These are phyloP conservation scores for Globomyces pollinis-pini DNA, from an alignment of 192 early-diverging fungal species.

Conservation along the genomic window DNA sequence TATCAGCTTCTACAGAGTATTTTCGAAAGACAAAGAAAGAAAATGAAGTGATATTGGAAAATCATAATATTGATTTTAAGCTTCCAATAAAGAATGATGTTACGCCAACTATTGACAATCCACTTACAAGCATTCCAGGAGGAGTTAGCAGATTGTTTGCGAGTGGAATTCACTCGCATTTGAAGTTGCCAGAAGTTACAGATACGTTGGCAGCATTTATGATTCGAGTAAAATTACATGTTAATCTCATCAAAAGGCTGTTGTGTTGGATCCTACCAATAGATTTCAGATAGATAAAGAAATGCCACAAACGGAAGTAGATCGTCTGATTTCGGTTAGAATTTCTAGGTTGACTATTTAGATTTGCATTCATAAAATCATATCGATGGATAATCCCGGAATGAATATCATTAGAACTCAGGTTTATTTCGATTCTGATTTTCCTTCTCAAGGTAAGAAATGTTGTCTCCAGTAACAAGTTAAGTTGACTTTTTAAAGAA, in stretches of 20 bases:
- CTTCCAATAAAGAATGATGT: too few species aligned
- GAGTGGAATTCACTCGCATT: slow-evolving; percentile 20
- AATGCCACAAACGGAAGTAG: slow-evolving; percentile 44
- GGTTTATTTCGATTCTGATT: slow-evolving; percentile 58
- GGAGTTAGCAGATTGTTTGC: slow-evolving; percentile 20
- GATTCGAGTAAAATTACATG: too few species aligned
- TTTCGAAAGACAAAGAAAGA: too few species aligned
- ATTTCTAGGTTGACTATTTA: slow-evolving; percentile 7
- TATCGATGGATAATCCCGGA: slow-evolving; percentile 21
- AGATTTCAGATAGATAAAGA: slow-evolving; percentile 45
- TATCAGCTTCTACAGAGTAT: too few species aligned
- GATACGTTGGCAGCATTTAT: slow-evolving; percentile 58
- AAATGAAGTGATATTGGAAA: too few species aligned
- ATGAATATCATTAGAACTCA: slow-evolving; percentile 51
- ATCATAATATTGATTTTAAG: too few species aligned
- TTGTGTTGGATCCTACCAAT: slow-evolving; percentile 47
- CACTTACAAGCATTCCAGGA: too few species aligned
- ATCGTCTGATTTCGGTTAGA: slow-evolving; percentile 41
- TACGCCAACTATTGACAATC: too few species aligned
- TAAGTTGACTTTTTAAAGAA: slow-evolving; percentile 48
- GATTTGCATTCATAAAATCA: slow-evolving; percentile 43
- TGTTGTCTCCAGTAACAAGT: slow-evolving; percentile 21
- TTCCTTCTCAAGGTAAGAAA: slow-evolving; percentile 53
- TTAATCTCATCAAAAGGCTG: too few species aligned
- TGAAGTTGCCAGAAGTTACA: slow-evolving; percentile 27